phyloP scores from a whole-genome alignment of 495 filamentous ascomycete species.

The Podospora conica region DNA sequence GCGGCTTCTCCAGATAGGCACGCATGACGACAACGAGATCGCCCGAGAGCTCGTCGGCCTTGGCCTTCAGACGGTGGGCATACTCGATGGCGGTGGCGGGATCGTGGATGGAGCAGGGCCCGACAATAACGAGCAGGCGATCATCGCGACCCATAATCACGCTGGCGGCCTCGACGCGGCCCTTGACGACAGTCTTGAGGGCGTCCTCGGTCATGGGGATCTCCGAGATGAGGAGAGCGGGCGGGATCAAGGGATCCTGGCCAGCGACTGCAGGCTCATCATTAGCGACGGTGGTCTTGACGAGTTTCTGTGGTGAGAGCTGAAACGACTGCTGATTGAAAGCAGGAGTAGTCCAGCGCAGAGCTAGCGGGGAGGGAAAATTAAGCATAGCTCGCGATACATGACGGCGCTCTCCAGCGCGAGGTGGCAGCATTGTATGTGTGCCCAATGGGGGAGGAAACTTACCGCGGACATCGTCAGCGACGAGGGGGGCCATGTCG shows the following conservation, averaged over 20 bases:
- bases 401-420: background rate
- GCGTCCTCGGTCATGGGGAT: conserved; percentile 67
- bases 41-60: conserved; percentile 66
- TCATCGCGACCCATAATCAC: conserved; percentile 76
- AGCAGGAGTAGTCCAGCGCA: background rate
- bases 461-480: conserved; percentile 46
- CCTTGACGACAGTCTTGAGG: conserved; percentile 66
- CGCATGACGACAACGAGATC: conserved; percentile 95
- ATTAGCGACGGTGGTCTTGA: conserved; percentile 18
- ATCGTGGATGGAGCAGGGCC: conserved; percentile 97
- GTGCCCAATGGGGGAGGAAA: background rate
- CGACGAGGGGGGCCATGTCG: conserved; percentile 40
- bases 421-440: background rate
- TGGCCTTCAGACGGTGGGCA: conserved; percentile 62
- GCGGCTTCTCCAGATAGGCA: conserved; percentile 97
- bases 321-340: background rate
- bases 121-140: conserved; percentile 88
- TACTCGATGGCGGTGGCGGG: conserved; percentile 85
- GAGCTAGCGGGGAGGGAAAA: background rate
- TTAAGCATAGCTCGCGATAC: background rate
- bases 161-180: conserved; percentile 72
- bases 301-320: background rate
- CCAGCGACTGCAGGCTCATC: conserved; percentile 62
- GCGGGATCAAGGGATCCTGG: conserved; percentile 90
- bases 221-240: conserved; percentile 79